Evolutionary conservation across 768 basidiomycete genomes (phyloP).

Genomic region (Suillus ampliporus): DNA sequence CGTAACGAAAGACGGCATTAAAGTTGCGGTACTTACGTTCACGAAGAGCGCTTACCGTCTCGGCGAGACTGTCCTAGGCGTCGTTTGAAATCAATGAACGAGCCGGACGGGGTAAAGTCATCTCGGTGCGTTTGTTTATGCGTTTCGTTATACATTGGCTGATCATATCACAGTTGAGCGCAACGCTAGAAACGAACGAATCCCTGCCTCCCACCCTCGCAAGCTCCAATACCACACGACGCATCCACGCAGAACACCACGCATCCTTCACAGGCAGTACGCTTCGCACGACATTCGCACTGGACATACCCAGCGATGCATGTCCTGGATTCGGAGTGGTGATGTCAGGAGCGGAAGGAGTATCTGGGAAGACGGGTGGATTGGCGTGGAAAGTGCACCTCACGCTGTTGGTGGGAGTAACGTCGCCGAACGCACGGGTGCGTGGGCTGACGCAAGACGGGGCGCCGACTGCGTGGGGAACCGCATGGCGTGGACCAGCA

Average conservation of each 20-base stretch:
- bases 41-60: constrained; percentile 90
- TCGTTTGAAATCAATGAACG: constrained; percentile 86
- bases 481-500: constrained; percentile 62
- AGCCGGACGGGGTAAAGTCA: constrained; percentile 70
- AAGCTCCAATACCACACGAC: constrained; percentile 56
- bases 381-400: constrained; percentile 90
- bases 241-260: constrained; percentile 87
- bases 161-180: constrained; percentile 69
- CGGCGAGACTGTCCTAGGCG: constrained; percentile 90
- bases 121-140: constrained; percentile 64
- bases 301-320: constrained; percentile 93
- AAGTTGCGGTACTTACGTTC: constrained; percentile 90
- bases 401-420: constrained; percentile 83
- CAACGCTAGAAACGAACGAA: constrained; percentile 90
- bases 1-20: constrained; percentile 90
- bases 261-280: constrained; percentile 76
- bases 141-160: constrained; percentile 8
- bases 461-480: constrained; percentile 71
- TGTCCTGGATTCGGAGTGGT: constrained; percentile 73
- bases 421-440: constrained; percentile 47
- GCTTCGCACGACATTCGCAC: constrained; percentile 80
- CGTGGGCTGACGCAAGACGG: constrained; percentile 63
- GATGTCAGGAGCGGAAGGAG: constrained; percentile 19
- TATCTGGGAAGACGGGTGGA: constrained; percentile 56
- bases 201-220: constrained; percentile 64